phyloP scores from a whole-genome alignment of 1,284 basidiomycete species.

The Gastroboletus turbinatus region DNA sequence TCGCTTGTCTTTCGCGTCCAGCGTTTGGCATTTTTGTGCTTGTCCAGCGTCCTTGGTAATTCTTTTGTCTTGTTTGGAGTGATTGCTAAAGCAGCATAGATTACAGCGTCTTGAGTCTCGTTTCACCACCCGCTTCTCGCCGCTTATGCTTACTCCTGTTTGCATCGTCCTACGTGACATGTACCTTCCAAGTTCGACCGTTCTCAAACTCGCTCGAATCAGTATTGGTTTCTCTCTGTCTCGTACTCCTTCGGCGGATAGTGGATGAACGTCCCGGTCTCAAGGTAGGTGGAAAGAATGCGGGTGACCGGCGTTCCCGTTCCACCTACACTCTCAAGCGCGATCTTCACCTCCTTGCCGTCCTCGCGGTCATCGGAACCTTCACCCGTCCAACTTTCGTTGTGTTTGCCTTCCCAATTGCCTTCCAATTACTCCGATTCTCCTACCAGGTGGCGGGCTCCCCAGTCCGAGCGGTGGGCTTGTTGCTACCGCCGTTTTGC shows the following conservation, averaged over 20 bases:
- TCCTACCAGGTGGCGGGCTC: slow-evolving; percentile 16
- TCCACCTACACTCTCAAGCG: slow-evolving; percentile 4
- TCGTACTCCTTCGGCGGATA: slow-evolving; percentile 26
- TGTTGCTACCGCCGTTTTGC: slow-evolving; percentile 20
- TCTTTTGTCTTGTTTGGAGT: neutral
- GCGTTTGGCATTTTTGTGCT: slow-evolving; percentile 32
- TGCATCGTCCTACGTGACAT: slow-evolving; percentile 40
- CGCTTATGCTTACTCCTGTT: slow-evolving; percentile 33
- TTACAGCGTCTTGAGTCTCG: slow-evolving; percentile 29
- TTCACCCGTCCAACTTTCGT: slow-evolving; percentile 41
- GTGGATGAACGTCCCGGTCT: neutral
- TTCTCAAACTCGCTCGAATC: slow-evolving; percentile 44
- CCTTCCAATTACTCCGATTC: slow-evolving; percentile 24
- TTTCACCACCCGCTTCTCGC: slow-evolving; percentile 22
- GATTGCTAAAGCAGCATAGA: slow-evolving; percentile 27
- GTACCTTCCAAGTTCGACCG: slow-evolving; percentile 41
- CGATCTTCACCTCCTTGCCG: slow-evolving; percentile 26
- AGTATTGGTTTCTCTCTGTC: slow-evolving; percentile 32
- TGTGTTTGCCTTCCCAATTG: slow-evolving; percentile 36
- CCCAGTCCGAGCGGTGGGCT: neutral
- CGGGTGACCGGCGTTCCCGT: neutral
- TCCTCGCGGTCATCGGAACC: slow-evolving; percentile 28
- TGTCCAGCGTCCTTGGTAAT: slow-evolving; percentile 38
- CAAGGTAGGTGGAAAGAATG: neutral
- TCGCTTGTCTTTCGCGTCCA: slow-evolving; percentile 32